Percentiles rank a stretch among this genome's conserved stretches.
These are phyloP conservation scores for Plenodomus biglobosus DNA, from an alignment of 2,329 filamentous ascomycete genomes.

Conservation along the genomic window DNA sequence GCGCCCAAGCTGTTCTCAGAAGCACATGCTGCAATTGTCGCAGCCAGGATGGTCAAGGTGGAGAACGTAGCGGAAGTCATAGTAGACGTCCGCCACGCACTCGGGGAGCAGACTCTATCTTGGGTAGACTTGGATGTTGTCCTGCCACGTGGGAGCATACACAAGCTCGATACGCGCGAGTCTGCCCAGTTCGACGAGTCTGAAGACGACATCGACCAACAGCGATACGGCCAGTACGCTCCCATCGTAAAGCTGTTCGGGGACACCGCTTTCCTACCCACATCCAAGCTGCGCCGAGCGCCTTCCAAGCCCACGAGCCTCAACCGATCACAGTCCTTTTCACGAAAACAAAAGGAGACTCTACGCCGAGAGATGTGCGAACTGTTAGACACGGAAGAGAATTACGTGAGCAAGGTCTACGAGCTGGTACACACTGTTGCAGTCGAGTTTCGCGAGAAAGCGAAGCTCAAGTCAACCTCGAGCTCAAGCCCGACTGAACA, in stretches of 20 bases:
- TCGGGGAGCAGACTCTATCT: conserved; percentile 78
- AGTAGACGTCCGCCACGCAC: conserved; percentile 69
- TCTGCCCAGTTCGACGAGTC: conserved; percentile 62
- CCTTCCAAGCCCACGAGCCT: conserved; percentile 83
- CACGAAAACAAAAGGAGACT: conserved; percentile 78
- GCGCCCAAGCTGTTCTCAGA: conserved; percentile 77
- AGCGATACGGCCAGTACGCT: conserved; percentile 76
- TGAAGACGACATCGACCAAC: conserved; percentile 67
- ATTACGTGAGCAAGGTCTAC: conserved; percentile 85
- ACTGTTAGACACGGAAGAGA: conserved; percentile 88
- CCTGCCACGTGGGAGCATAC: conserved; percentile 74
- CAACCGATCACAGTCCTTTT: conserved; percentile 75
- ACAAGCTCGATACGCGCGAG: conserved; percentile 46
- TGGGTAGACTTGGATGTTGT: conserved; percentile 89
- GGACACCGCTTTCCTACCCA: conserved; percentile 82
- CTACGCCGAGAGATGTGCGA: conserved; percentile 87
- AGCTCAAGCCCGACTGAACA: conserved; percentile 72
- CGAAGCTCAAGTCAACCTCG: conserved; percentile 57
- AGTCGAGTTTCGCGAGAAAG: conserved; percentile 73
- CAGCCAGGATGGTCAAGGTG: conserved; percentile 78
- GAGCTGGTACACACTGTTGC: conserved; percentile 81
- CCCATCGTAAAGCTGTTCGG: conserved; percentile 77
- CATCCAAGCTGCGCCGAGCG: conserved; percentile 77
- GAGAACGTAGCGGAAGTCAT: conserved; percentile 76
- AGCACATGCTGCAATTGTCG: conserved; percentile 88